Evolutionary conservation across 1,284 basidiomycete species (phyloP).

Genomic region (Cryptococcus depauperatus): DNA sequence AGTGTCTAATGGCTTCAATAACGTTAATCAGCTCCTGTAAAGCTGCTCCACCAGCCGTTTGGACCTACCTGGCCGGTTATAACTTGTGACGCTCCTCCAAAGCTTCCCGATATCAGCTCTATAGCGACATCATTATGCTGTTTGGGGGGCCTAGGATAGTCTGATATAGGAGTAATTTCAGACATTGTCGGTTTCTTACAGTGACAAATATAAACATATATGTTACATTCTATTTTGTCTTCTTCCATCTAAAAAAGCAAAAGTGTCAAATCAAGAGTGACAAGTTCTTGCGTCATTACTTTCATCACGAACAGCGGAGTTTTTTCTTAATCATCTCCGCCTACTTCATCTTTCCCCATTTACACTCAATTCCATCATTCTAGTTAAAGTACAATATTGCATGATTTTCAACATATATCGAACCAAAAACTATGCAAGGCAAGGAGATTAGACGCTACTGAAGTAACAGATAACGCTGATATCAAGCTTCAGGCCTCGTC

Average conservation of each 20-base stretch:
- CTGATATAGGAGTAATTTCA: slow-evolving; percentile 11
- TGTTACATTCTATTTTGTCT: neutral
- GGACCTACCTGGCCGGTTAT: slow-evolving; percentile 62
- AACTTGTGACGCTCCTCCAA: slow-evolving; percentile 51
- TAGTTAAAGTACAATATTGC: no score
- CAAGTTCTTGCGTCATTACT: neutral
- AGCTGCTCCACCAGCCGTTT: neutral
- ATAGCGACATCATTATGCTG: slow-evolving; percentile 37
- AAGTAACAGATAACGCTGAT: no score
- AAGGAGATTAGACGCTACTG: no score
- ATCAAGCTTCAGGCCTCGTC: slow-evolving; percentile 26
- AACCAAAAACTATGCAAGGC: no score
- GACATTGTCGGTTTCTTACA: slow-evolving; percentile 6
- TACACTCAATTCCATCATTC: no score
- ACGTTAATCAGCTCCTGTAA: no score
- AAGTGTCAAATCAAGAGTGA: neutral
- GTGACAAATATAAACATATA: neutral
- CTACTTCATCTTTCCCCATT: no score
- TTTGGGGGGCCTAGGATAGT: slow-evolving; percentile 28
- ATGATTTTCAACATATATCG: no score
- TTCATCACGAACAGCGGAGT: no score
- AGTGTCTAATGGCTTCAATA: slow-evolving; percentile 58
- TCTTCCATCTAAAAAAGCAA: neutral
- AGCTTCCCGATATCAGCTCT: slow-evolving; percentile 44
- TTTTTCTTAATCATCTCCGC: no score